Evolutionary conservation across 2,329 filamentous ascomycete species (phyloP).

Genomic region (Neofusicoccum laricinum): DNA sequence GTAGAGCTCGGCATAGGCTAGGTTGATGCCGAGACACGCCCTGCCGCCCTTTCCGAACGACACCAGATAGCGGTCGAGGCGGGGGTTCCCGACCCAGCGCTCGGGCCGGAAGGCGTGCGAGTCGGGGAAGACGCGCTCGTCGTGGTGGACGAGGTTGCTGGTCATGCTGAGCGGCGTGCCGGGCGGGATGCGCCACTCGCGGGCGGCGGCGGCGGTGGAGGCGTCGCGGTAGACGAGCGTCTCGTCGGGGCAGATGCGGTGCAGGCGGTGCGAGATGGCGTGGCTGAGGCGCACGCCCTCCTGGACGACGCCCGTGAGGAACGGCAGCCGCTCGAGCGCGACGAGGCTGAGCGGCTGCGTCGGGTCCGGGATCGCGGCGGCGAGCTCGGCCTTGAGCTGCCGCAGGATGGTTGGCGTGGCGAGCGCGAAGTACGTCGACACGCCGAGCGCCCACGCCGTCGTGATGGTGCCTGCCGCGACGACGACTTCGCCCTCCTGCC

Average conservation of each 20-base stretch:
- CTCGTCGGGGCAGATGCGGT: constrained; percentile 15
- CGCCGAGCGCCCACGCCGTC: constrained; percentile 23
- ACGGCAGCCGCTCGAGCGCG: constrained; percentile 15
- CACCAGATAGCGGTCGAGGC: constrained; percentile 27
- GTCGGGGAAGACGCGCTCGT: constrained; percentile 32
- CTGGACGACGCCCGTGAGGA: constrained; percentile 20
- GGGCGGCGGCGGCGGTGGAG: too few relatives aligned
- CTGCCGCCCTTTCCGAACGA: constrained; percentile 31
- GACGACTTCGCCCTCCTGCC: constrained; percentile 13
- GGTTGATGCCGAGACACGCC: constrained; percentile 32
- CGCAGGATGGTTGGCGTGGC: background rate
- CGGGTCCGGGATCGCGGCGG: background rate
- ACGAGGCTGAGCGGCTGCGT: background rate
- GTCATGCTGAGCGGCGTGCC: constrained; percentile 13
- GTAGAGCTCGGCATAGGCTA: background rate
- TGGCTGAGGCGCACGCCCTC: constrained; percentile 20
- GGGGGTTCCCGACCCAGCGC: constrained; percentile 27
- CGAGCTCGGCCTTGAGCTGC: constrained; percentile 12
- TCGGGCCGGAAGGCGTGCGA: constrained; percentile 28
- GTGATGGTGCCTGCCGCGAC: constrained; percentile 33
- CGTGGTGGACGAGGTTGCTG: constrained; percentile 24
- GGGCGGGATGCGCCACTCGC: constrained; percentile 14
- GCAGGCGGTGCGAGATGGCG: constrained; percentile 17
- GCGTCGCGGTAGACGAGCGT: constrained; percentile 13
- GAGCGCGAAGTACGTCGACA: background rate